Base-by-base conservation (phyloP, 352 stramenopile species). In the Phytophthora cactorum region DNA sequence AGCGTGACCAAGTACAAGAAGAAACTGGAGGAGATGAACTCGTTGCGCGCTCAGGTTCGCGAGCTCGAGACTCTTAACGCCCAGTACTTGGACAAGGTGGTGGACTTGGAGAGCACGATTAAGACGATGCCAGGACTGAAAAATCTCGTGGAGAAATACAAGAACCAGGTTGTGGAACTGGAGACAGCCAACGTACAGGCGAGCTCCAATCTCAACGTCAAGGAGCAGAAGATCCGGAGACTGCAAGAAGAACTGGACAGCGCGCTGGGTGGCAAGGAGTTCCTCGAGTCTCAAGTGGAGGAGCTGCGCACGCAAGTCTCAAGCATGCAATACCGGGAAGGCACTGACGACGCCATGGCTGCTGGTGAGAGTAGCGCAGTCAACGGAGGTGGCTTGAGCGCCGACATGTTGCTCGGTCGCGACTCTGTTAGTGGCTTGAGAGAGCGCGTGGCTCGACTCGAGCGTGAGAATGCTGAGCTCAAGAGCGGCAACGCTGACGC, bases 151-250 rank as follows among this genome's bases (percentile, higher is more conserved):
- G 88, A 96, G 61, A 88, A 84, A 47, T 96, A 96, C 76, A 96
- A 96, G 74, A 93, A 96, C 68, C 86, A 96, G 61, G 88, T 96
- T 14, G 88, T 96, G 39, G 88, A 96, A 28, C 75, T 96, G 12
- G 84, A 96, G 59, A 96, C 88, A 1, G 77, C 82, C 5, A 91
- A 93, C 52, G 81, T 96, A 12, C 86, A 96, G 56, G 84, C 74
- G 11, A 78, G 73, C n/a, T 93, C 88, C 45, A 92, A 77, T 53
- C 72, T 90, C 5, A 86, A 82, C 41, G 86, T 96, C 28, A 93
- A 93, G 58, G 88, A 95, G 28, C 84, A 93, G 46, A 93, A 93
- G 58, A 84, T 91, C 29, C 74, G 82, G 14, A 81, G 86, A 31
- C 55, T 96, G n/a, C 88, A 96, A 68, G 88, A 96, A 69, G 88